phyloP scores from a whole-genome alignment of 2,329 filamentous ascomycete species.

The Gnomoniopsis sp. region DNA sequence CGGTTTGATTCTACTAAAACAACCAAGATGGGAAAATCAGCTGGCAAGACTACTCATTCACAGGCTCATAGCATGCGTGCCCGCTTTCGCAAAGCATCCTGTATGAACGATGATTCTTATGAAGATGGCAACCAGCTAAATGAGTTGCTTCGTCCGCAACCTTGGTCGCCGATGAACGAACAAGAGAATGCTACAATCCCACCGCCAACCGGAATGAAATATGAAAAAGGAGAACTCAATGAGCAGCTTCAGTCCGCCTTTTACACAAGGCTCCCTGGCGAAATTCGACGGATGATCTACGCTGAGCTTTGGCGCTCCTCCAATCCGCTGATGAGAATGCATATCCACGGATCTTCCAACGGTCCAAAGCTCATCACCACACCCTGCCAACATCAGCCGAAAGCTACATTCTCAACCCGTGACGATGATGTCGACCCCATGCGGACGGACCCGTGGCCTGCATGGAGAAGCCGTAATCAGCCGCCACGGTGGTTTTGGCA shows the following conservation, averaged over 20 bases:
- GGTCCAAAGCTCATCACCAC: conserved; percentile 8
- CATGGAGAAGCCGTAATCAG: conserved; percentile 9
- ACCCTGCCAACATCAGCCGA: background rate
- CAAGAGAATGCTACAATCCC: background rate
- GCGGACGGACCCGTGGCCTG: conserved; percentile 15
- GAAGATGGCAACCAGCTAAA: background rate
- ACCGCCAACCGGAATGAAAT: background rate
- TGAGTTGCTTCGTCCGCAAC: background rate
- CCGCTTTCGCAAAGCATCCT: conserved; percentile 14
- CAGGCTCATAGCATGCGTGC: conserved; percentile 13
- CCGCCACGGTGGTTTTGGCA: conserved; percentile 24
- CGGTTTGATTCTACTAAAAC: background rate
- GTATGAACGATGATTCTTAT: conserved; percentile 1
- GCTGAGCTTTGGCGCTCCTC: conserved; percentile 12
- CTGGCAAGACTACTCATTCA: background rate
- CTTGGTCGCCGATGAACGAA: background rate
- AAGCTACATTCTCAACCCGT: background rate
- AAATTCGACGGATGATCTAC: conserved; percentile 20
- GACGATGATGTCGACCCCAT: conserved; percentile 15
- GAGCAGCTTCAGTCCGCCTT: conserved; percentile 20
- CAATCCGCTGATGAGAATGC: conserved; percentile 14
- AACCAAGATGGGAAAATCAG: background rate
- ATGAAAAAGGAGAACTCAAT: background rate
- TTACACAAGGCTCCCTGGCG: conserved; percentile 19
- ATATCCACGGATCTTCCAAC: conserved; percentile 10